Evolutionary conservation across 805 yeast species (phyloP).

Genomic region (Lipomyces starkeyi): DNA sequence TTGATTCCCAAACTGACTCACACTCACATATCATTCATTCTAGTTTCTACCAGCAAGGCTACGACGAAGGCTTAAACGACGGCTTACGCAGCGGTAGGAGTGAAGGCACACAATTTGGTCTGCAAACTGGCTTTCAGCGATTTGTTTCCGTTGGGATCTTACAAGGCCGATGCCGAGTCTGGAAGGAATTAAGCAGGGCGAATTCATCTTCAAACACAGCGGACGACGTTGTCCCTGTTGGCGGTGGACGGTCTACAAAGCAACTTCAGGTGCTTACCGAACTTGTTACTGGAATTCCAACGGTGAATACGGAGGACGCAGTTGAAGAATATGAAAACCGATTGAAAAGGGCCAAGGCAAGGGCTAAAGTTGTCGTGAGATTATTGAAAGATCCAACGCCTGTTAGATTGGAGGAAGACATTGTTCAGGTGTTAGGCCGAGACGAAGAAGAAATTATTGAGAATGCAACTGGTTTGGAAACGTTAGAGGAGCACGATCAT

Average conservation of each 20-base stretch:
- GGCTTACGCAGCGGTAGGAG: conserved; percentile 63
- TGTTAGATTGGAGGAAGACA: conserved; percentile 47
- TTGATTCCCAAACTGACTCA: too few relatives aligned
- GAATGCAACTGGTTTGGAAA: conserved; percentile 35
- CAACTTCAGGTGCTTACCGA: conserved; percentile 42
- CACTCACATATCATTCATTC: conserved; percentile 9
- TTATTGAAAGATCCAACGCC: conserved; percentile 41
- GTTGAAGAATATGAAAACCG: conserved; percentile 62
- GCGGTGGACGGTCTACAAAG: conserved; percentile 33
- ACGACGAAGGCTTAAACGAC: conserved; percentile 67
- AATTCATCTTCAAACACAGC: not conserved
- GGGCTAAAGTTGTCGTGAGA: conserved; percentile 59
- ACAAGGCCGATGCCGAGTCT: conserved; percentile 54
- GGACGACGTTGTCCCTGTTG: conserved; percentile 36
- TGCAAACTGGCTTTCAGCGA: conserved; percentile 50
- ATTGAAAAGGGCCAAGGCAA: conserved; percentile 64
- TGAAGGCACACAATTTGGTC: conserved; percentile 87
- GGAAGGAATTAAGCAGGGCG: conserved; percentile 34
- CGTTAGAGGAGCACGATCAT: conserved; percentile 9
- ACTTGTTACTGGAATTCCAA: conserved; percentile 46
- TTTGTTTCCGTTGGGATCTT: conserved; percentile 71
- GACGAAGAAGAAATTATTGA: conserved; percentile 46
- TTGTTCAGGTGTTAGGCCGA: conserved; percentile 44
- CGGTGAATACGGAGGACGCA: conserved; percentile 58
- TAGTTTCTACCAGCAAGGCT: conserved; percentile 66